Evolutionary conservation across 1,284 basidiomycete genomes (phyloP), one percentile per base, ranked within the genome.

Genomic region (Cryptococcus hybrid): DNA sequence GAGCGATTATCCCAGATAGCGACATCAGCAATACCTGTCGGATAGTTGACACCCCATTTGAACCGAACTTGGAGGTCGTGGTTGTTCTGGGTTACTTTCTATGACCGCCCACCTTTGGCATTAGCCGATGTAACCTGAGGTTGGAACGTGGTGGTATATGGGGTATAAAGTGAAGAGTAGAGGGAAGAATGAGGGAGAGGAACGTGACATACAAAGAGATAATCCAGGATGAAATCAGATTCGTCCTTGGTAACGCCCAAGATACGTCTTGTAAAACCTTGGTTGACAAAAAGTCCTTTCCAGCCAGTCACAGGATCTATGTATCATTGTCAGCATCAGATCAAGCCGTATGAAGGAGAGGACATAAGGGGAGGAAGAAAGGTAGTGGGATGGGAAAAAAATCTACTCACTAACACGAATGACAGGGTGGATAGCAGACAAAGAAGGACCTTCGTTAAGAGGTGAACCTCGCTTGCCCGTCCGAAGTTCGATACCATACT

Each of bases 261-360:
- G 66, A 88, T 86, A 18, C 83, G 81, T 51, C 78, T 80, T 1
- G 84, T 86, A 75, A 87, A 88, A 73, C 74, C 77, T 49, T 73
- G 71, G 78, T 87, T 86, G 57, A 87, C 84, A 63, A 84, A 88
- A 35, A 88, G 72, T 1, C 79, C 76, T 68, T 87, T 86, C 80
- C 81, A 86, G 2, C 86, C 86, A 0, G 86, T 88, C 3, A 87
- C 83, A 5, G 67, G 66, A 52, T 66, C 58, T 52, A 56, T 42
- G n/a, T 50, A 36, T 13, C 7, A 30, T 30, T 30, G 30, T 30
- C 30, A 30, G 30, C n/a, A 30, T 56, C 30, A 56, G 50, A 3
- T n/a, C 52, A 13, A 30, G n/a, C 5, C 48, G 4, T 37, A 24
- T n/a, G 30, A 4, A 30, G 24, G 12, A 46, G 5, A 24, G 46